A percentile compares a stretch with the other conserved stretches of the same genome.
These are phyloP conservation scores for Aphanomyces invadans DNA, from an alignment of 352 stramenopile genomes.

Conservation along the genomic window DNA sequence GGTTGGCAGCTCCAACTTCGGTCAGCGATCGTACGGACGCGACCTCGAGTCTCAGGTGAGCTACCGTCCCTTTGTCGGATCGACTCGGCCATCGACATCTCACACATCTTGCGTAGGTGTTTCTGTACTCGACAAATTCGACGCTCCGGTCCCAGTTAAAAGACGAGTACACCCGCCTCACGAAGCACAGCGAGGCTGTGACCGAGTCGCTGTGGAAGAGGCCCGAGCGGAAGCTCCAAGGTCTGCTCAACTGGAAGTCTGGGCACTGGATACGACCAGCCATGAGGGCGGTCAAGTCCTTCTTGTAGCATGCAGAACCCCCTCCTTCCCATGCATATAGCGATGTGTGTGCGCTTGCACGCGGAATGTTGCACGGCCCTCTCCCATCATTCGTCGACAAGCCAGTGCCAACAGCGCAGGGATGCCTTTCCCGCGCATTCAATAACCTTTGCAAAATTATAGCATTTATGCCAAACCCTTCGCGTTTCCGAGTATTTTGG, in stretches of 20 bases:
- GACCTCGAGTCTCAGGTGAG: constrained; percentile 58
- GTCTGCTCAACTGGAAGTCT: constrained; percentile 61
- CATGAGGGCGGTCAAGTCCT: constrained; percentile 10
- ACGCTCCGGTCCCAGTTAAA: constrained; percentile 40
- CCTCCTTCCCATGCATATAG: too few relatives aligned
- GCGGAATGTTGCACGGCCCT: too few relatives aligned
- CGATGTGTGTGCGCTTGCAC: too few relatives aligned
- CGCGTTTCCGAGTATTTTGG: neutral
- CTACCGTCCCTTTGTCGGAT: neutral
- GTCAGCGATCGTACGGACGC: constrained; percentile 60
- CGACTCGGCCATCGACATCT: neutral
- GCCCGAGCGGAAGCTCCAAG: constrained; percentile 44
- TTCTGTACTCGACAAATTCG: constrained; percentile 49
- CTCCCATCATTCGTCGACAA: too few relatives aligned
- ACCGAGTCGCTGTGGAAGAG: constrained; percentile 56
- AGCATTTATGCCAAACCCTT: neutral
- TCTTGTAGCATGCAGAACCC: constrained; percentile 21
- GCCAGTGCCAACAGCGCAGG: too few relatives aligned
- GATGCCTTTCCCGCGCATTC: neutral
- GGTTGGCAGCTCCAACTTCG: constrained; percentile 75
- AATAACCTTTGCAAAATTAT: neutral
- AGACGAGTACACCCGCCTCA: constrained; percentile 47
- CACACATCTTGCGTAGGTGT: constrained; percentile 26
- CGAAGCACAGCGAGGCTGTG: constrained; percentile 41
- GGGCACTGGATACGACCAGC: constrained; percentile 65